A percentile compares a stretch with the other conserved stretches of the same genome.
phyloP scores from a whole-genome alignment of 2,329 filamentous ascomycete species.

The Pseudogymnoascus sp. region DNA sequence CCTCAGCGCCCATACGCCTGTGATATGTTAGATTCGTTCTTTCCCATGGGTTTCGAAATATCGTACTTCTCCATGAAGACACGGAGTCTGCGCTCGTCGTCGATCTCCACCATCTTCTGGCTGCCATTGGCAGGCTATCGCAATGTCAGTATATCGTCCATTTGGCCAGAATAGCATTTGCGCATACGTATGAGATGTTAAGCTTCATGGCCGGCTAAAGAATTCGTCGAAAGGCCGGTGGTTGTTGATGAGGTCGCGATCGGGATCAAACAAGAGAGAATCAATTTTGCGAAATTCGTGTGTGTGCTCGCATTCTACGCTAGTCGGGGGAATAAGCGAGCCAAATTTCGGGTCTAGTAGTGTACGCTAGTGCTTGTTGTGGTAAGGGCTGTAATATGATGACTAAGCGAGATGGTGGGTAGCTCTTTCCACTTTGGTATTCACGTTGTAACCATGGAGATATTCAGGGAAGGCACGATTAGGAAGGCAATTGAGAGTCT shows the following conservation, averaged over 20 bases:
- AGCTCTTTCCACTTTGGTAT: neutral
- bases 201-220: slow-evolving; percentile 52
- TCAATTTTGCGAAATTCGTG: slow-evolving; percentile 11
- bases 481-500: neutral
- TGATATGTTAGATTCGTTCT: slow-evolving; percentile 18
- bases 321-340: slow-evolving; percentile 6
- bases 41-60: slow-evolving; percentile 38
- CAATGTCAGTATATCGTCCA: slow-evolving; percentile 53
- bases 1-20: slow-evolving; percentile 75
- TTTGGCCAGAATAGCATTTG: slow-evolving; percentile 37
- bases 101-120: slow-evolving; percentile 97
- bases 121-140: slow-evolving; percentile 90
- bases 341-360: neutral
- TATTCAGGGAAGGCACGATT: neutral
- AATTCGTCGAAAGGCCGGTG: slow-evolving; percentile 8
- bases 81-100: slow-evolving; percentile 98
- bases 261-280: slow-evolving; percentile 8
- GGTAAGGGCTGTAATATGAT: neutral
- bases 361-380: neutral
- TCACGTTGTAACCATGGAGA: neutral
- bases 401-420: neutral
- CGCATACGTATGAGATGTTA: slow-evolving; percentile 48
- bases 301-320: slow-evolving; percentile 10
- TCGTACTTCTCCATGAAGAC: slow-evolving; percentile 98
- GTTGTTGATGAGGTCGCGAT: slow-evolving; percentile 11